phyloP scores from a whole-genome alignment of 129 eudicot genomes.

The Pseudognaphalium luteoalbum region DNA sequence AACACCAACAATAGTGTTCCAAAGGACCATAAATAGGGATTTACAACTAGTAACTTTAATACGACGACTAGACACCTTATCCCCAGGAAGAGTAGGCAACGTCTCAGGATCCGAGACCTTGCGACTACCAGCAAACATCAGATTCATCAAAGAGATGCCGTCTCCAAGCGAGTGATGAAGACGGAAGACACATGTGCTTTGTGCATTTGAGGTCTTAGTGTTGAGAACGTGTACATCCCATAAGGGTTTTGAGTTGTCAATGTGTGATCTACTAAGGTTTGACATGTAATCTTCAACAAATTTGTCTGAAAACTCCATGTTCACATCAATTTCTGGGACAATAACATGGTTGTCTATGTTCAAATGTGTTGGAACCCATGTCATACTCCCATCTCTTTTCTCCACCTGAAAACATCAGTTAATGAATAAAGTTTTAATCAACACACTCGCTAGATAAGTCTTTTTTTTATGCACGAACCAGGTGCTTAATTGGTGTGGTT shows the following conservation, averaged over 20 bases:
- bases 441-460: not conserved
- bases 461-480: too few relatives aligned
- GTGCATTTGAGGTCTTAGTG: conserved; percentile 22
- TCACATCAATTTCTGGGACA: conserved; percentile 11
- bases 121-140: conserved; percentile 24
- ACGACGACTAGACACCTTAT: not conserved
- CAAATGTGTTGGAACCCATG: conserved; percentile 30
- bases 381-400: conserved; percentile 16
- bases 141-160: conserved; percentile 34
- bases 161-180: conserved; percentile 43
- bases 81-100: conserved; percentile 3
- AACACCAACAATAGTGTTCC: not conserved
- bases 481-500: too few relatives aligned
- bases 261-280: conserved; percentile 26
- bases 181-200: conserved; percentile 29
- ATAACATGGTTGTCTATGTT: conserved; percentile 38
- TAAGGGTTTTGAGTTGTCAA: conserved; percentile 33
- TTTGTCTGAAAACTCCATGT: conserved; percentile 31
- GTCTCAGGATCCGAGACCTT: conserved; percentile 29
- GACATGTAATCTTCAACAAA: conserved; percentile 37
- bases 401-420: conserved; percentile 1
- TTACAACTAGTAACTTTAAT: not conserved
- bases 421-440: too few relatives aligned
- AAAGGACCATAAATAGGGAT: not conserved
- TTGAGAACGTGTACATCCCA: conserved; percentile 36